Percentiles rank a stretch among this genome's conserved stretches.
These are phyloP conservation scores for Trichoderma asperelloides DNA, from an alignment of 495 filamentous ascomycete genomes.

Conservation along the genomic window DNA sequence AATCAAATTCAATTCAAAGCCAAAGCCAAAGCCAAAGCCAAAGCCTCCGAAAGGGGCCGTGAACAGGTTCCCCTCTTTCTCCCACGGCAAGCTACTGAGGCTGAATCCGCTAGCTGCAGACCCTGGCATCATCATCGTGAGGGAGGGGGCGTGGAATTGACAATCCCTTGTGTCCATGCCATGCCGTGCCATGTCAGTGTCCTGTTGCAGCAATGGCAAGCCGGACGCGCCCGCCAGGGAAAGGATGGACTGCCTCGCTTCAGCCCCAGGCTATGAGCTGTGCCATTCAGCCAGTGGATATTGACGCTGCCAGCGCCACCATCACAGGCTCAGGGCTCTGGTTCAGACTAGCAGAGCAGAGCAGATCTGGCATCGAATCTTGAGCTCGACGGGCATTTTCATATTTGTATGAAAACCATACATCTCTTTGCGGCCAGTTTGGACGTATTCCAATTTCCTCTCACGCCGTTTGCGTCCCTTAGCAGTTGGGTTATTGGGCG, in stretches of 20 bases:
- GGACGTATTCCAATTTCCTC: background rate
- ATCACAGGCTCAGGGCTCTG: background rate
- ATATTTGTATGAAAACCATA: background rate
- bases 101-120: background rate
- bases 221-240: background rate
- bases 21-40: background rate
- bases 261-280: constrained; percentile 4
- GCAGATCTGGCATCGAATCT: background rate
- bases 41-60: background rate
- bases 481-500: background rate
- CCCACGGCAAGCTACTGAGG: background rate
- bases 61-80: background rate
- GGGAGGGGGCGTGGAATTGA: background rate
- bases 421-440: background rate
- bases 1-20: too few relatives aligned
- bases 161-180: too few relatives aligned
- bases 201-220: background rate
- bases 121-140: background rate
- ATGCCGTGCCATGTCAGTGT: too few relatives aligned
- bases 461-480: background rate
- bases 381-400: background rate
- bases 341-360: background rate
- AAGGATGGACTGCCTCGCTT: background rate
- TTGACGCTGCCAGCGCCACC: background rate
- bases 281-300: background rate